A percentile compares a stretch with the other conserved stretches of the same genome.
phyloP scores from a whole-genome alignment of 257 asterid species.

The Penstemon davidsonii region DNA sequence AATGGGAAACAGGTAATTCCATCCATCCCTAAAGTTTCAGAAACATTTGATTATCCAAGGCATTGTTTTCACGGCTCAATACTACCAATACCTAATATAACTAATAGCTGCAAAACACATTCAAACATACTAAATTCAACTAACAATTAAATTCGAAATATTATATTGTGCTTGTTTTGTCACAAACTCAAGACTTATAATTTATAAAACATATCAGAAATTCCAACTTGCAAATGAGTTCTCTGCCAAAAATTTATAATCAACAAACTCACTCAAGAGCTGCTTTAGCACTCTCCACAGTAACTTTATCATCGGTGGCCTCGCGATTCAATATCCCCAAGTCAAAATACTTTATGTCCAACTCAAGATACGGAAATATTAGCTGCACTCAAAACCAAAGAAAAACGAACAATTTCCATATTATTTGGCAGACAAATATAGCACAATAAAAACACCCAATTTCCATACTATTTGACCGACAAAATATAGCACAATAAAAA shows the following conservation, averaged over 20 bases:
- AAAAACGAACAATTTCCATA: background rate
- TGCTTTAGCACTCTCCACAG: conserved; percentile 93
- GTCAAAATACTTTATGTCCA: conserved; percentile 88
- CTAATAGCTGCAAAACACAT: conserved; percentile 4
- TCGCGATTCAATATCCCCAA: conserved; percentile 86
- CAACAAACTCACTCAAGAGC: conserved; percentile 69
- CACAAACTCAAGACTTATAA: background rate
- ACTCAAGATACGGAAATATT: conserved; percentile 76
- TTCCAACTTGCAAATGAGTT: background rate
- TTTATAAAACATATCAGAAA: background rate
- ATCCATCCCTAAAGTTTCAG: background rate
- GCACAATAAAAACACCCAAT: background rate
- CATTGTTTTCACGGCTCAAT: background rate
- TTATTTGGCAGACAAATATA: background rate
- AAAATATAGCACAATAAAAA: background rate
- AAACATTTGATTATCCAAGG: background rate
- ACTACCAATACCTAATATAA: background rate
- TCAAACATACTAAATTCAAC: background rate
- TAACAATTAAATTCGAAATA: background rate
- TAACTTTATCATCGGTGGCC: conserved; percentile 77
- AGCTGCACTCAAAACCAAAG: conserved; percentile 45
- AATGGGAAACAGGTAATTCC: background rate
- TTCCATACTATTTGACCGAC: background rate
- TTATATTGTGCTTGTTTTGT: background rate
- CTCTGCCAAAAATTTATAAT: background rate